These are phyloP conservation scores for Alliaria petiolata DNA, from an alignment of 345 rosid species.

Conservation along the genomic window DNA sequence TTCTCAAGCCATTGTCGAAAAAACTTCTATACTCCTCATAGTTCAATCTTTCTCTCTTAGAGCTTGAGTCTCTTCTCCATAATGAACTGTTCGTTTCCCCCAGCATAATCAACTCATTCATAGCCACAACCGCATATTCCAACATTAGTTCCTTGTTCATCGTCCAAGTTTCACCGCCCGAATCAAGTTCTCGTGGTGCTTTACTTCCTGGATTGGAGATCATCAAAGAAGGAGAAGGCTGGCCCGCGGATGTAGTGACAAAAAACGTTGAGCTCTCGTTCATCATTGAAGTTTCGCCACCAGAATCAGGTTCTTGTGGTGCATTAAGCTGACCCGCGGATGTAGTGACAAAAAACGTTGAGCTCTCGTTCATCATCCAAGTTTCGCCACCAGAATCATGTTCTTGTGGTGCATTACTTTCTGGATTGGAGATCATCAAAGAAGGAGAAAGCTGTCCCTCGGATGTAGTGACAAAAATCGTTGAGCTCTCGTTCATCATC, in stretches of 20 bases:
- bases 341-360: constrained; percentile 21
- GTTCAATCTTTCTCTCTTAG: constrained; percentile 41
- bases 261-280: neutral
- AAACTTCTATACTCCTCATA: constrained; percentile 43
- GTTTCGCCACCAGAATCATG: constrained; percentile 6
- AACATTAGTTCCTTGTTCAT: constrained; percentile 1
- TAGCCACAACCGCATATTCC: constrained; percentile 44
- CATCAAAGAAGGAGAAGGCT: neutral
- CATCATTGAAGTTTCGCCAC: neutral
- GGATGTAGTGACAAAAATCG: constrained; percentile 24
- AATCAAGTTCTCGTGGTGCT: constrained; percentile 14
- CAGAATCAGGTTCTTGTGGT: neutral
- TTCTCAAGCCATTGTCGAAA: constrained; percentile 29
- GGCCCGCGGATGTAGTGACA: constrained; percentile 21
- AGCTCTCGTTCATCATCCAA: neutral
- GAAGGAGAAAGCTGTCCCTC: neutral
- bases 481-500: neutral
- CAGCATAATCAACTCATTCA: constrained; percentile 52
- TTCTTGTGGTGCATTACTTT: neutral
- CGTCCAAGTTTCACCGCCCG: neutral
- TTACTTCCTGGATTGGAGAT: neutral
- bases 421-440: neutral
- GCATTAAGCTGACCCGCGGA: neutral
- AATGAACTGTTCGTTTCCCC: constrained; percentile 38
- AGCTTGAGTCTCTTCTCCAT: constrained; percentile 42